Evolutionary conservation across 768 basidiomycete genomes (phyloP).

Genomic region (Calocybe indica): DNA sequence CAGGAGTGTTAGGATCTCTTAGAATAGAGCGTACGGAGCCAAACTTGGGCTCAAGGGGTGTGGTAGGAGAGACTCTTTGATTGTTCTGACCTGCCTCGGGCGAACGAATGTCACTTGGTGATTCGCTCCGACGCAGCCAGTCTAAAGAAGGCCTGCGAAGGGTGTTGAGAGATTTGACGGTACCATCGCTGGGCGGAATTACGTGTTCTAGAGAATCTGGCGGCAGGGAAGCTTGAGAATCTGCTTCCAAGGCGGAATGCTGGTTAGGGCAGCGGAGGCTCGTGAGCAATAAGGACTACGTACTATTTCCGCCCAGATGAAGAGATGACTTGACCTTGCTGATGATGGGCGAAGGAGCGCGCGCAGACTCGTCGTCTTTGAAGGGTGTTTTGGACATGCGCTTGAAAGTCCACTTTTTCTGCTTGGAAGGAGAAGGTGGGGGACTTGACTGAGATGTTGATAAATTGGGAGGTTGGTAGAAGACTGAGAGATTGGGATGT

Average conservation of each 20-base stretch:
- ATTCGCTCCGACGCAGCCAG: slow-evolving; percentile 17
- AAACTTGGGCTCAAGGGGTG: slow-evolving; percentile 26
- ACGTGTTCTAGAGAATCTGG: slow-evolving; percentile 12
- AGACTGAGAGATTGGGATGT: slow-evolving; percentile 33
- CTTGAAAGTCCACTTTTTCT: slow-evolving; percentile 48
- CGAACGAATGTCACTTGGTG: background rate
- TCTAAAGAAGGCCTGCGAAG: slow-evolving; percentile 26
- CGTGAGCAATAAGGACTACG: slow-evolving; percentile 9
- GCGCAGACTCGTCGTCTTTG: slow-evolving; percentile 34
- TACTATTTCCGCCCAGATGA: slow-evolving; percentile 31
- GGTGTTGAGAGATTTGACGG: slow-evolving; percentile 11
- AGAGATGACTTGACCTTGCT: slow-evolving; percentile 49
- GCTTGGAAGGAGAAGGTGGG: slow-evolving; percentile 34
- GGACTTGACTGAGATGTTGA: too few relatives aligned
- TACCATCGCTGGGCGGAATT: slow-evolving; percentile 4
- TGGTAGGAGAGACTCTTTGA: slow-evolving; percentile 23
- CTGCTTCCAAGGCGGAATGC: slow-evolving; percentile 9
- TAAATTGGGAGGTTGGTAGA: slow-evolving; percentile 36
- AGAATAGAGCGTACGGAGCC: slow-evolving; percentile 69
- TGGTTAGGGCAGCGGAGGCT: background rate
- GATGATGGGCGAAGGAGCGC: slow-evolving; percentile 23
- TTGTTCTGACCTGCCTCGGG: background rate
- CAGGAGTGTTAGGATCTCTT: slow-evolving; percentile 64
- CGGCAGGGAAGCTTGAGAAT: slow-evolving; percentile 26
- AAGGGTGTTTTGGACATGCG: slow-evolving; percentile 36